Base-by-base conservation (phyloP, 2,329 filamentous ascomycete species). In the Colletotrichum sidae region DNA sequence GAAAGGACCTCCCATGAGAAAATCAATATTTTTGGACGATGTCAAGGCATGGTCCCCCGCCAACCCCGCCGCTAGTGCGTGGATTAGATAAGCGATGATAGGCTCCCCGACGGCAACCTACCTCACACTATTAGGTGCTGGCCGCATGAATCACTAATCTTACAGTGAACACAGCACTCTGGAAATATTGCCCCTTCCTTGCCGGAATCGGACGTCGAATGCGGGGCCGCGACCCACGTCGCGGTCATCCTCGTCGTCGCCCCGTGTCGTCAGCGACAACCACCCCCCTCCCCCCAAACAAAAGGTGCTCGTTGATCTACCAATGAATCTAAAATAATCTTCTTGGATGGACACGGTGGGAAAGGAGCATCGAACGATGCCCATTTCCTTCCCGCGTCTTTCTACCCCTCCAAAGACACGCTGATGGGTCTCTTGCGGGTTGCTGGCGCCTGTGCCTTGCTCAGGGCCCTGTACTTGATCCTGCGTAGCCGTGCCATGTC, bases 71-170 rank as follows among this genome's bases (percentile, higher is more conserved):
- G 12, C 47, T 25, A 25, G 8, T 44, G 49, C 63, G 64, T 45
- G 53, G 59, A 67, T 67, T 67, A 67, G 53, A 67, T 67, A 67
- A 67, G 59, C 64, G 47, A 65, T 42, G 37, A 46, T 10, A 15
- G 33, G 38, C 33, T 50, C 13, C 15, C 15, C 35, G 12, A 42
- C 34, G 15, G 10, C 17, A 39, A 17, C n/a, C 34, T 9, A 17
- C 8, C 44, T 46, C 13, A 34, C 35, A 44, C 58, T 25, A 17
- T 17, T 17, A 17, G 17, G 17, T 17, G 25, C 3, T 25, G 25
- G 25, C 25, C 25, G 62, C 62, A 65, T 65, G 50, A 65, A 65
- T 65, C 62, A 38, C 52, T 47, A 65, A 65, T 62, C 11, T 65
- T 52, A 56, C 39, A 44, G 41, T 52, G 62, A 55, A n/a, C 34